phyloP scores from a whole-genome alignment of 768 basidiomycete species.

The Lactarius sp. region DNA sequence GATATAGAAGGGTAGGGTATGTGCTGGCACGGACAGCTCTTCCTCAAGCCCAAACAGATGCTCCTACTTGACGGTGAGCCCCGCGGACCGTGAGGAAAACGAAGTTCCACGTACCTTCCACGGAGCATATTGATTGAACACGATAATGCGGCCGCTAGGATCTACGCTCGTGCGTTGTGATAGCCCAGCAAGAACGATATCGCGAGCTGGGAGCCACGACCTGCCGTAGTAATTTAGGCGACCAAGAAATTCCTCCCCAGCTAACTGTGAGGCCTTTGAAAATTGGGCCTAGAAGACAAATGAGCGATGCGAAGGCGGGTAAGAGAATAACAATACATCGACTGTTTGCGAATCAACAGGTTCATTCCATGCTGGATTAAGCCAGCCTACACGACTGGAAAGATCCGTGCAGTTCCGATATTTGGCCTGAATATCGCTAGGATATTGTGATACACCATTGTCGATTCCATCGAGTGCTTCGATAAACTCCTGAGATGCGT shows the following conservation, averaged over 20 bases:
- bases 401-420: conserved; percentile 83
- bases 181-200: conserved; percentile 62
- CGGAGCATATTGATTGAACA: conserved; percentile 75
- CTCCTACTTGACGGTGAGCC: conserved; percentile 45
- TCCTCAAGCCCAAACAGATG: conserved; percentile 87
- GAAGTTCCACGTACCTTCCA: conserved; percentile 64
- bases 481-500: conserved; percentile 66
- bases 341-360: conserved; percentile 54
- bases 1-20: conserved; percentile 69
- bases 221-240: conserved; percentile 78
- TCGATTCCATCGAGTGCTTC: conserved; percentile 94
- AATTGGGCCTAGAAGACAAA: conserved; percentile 54
- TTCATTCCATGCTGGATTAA: conserved; percentile 95
- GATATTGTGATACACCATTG: conserved; percentile 87
- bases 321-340: conserved; percentile 53
- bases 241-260: conserved; percentile 80
- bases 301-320: background rate
- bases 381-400: conserved; percentile 70
- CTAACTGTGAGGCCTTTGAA: conserved; percentile 68
- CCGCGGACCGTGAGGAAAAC: background rate
- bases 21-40: conserved; percentile 42
- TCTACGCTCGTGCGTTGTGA: conserved; percentile 56
- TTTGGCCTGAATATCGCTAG: conserved; percentile 53
- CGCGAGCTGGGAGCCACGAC: conserved; percentile 90
- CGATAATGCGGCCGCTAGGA: conserved; percentile 67